Percentiles rank a stretch among this genome's conserved stretches.
Evolutionary conservation across 2,329 filamentous ascomycete species (phyloP).

Genomic region (Phoma sp.): DNA sequence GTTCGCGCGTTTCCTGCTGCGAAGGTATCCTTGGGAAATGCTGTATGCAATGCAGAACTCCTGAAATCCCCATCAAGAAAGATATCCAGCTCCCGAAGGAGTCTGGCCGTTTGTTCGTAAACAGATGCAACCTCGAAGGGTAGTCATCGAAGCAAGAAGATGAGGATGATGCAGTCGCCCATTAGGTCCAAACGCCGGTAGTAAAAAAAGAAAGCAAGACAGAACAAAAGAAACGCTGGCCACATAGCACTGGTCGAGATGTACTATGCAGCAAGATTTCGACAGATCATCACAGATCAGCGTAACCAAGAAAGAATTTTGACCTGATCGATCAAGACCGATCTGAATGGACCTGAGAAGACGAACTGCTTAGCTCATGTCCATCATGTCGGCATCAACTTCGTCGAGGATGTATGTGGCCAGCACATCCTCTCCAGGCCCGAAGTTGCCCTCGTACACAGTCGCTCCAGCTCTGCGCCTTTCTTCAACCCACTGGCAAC

Average conservation of each 20-base stretch:
- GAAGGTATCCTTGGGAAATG: constrained; percentile 40
- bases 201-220: constrained; percentile 6
- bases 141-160: constrained; percentile 21
- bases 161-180: constrained; percentile 17
- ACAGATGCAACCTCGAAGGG: constrained; percentile 10
- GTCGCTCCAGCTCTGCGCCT: constrained; percentile 88
- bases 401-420: constrained; percentile 44
- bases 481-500: constrained; percentile 78
- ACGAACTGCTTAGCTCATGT: constrained; percentile 46
- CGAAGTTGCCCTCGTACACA: constrained; percentile 95
- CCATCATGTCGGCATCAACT: constrained; percentile 60
- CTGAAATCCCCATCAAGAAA: constrained; percentile 19
- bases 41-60: constrained; percentile 35
- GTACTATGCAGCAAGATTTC: constrained; percentile 11
- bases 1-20: constrained; percentile 37
- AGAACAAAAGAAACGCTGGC: constrained; percentile 11
- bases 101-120: constrained; percentile 25
- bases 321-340: background rate
- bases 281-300: constrained; percentile 10
- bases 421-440: constrained; percentile 72
- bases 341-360: background rate
- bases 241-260: constrained; percentile 11
- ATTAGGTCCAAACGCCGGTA: constrained; percentile 23
- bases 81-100: constrained; percentile 4
- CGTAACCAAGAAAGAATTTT: constrained; percentile 11